Percentiles rank a stretch among this genome's conserved stretches.
These are phyloP conservation scores for Exophiala alcalophila DNA, from an alignment of 2,329 filamentous ascomycete species.

Conservation along the genomic window DNA sequence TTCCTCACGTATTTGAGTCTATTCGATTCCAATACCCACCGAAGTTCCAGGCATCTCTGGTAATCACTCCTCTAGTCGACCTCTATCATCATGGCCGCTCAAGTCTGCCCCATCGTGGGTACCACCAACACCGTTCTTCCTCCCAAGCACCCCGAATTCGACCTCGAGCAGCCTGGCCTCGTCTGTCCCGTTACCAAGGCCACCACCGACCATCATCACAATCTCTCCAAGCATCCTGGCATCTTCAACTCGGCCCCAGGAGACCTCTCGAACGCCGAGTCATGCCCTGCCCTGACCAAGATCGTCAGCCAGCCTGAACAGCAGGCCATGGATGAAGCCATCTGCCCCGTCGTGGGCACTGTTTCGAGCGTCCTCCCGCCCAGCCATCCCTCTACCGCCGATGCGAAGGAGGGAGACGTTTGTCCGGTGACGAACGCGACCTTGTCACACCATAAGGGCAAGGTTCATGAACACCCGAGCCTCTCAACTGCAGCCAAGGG, in stretches of 20 bases:
- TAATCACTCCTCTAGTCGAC: background rate
- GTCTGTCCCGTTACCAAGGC: conserved; percentile 29
- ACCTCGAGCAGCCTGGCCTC: conserved; percentile 26
- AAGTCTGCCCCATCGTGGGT: conserved; percentile 31
- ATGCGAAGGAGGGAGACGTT: conserved; percentile 24
- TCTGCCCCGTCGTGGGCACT: conserved; percentile 30
- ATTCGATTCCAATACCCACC: background rate
- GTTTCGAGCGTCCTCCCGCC: conserved; percentile 30
- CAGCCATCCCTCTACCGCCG: conserved; percentile 26
- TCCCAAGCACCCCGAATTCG: conserved; percentile 28
- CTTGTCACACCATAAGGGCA: conserved; percentile 26
- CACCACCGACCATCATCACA: conserved; percentile 31
- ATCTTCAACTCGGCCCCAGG: conserved; percentile 18
- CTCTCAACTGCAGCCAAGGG: conserved; percentile 20
- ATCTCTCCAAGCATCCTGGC: conserved; percentile 28
- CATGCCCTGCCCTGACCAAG: conserved; percentile 28
- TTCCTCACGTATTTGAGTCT: background rate
- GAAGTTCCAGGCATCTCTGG: too few species aligned
- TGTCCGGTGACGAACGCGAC: conserved; percentile 30
- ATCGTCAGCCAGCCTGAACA: conserved; percentile 27
- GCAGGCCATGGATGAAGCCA: conserved; percentile 29
- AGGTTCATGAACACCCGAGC: conserved; percentile 24
- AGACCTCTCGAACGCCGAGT: conserved; percentile 22
- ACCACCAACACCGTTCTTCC: conserved; percentile 31
- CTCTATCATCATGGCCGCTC: conserved; percentile 10